These are phyloP conservation scores for Heteromeles arbutifolia DNA, from an alignment of 306 rosid species.

Conservation along the genomic window DNA sequence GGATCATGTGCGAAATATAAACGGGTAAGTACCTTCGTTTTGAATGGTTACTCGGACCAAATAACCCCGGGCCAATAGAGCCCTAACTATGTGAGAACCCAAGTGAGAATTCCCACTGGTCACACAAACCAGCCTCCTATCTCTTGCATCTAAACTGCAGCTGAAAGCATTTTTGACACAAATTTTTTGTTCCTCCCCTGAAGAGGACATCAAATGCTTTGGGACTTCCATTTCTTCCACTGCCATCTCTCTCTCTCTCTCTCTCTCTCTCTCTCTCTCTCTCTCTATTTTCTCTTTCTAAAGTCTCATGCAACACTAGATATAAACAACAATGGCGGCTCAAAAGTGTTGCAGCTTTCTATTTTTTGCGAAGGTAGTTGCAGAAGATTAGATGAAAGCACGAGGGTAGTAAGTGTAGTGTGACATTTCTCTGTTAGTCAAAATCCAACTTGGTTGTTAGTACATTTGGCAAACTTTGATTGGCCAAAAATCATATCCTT, in stretches of 20 bases:
- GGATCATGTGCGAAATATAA: background rate
- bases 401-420: conserved; percentile 11
- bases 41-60: conserved; percentile 3
- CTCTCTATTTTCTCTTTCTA: background rate
- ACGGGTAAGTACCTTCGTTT: background rate
- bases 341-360: background rate
- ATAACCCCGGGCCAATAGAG: conserved; percentile 5
- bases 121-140: conserved; percentile 4
- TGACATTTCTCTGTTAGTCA: background rate
- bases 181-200: background rate
- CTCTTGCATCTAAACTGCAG: conserved; percentile 1
- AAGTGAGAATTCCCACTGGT: conserved; percentile 9
- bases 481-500: no score
- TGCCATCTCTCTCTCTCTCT: background rate
- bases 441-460: background rate
- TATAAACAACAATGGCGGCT: background rate
- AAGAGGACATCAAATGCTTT: background rate
- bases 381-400: conserved; percentile 1
- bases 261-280: background rate
- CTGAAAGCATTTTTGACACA: background rate
- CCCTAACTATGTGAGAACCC: conserved; percentile 1
- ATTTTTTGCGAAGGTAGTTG: background rate
- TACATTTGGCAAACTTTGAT: no score
- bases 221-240: background rate
- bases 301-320: background rate